Evolutionary conservation across 805 yeast species (phyloP).

Genomic region (Kazachstania kunashirensis): DNA sequence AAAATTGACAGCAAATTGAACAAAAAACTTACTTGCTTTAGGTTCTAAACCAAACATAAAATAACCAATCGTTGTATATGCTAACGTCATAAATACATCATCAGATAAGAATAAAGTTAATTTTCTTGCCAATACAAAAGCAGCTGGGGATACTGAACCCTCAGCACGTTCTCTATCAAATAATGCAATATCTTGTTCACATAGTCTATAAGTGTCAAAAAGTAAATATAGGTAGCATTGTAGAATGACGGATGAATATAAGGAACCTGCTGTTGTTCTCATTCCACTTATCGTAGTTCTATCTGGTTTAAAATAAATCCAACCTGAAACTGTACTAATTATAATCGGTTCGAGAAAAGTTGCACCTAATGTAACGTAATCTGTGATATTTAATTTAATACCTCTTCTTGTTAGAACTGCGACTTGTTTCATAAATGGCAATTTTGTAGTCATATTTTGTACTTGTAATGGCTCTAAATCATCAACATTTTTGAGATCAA

Average conservation of each 20-base stretch:
- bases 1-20: conserved; percentile 51
- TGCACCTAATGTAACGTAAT: conserved; percentile 39
- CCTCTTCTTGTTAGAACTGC: conserved; percentile 38
- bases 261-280: conserved; percentile 44
- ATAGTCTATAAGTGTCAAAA: conserved; percentile 51
- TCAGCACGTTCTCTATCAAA: conserved; percentile 65
- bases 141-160: conserved; percentile 52
- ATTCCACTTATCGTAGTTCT: conserved; percentile 41
- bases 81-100: conserved; percentile 52
- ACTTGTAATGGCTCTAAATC: conserved; percentile 19
- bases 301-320: conserved; percentile 61
- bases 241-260: conserved; percentile 44
- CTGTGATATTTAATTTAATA: conserved; percentile 39
- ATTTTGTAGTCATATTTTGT: conserved; percentile 23
- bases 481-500: conserved; percentile 3
- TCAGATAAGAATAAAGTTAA: conserved; percentile 57
- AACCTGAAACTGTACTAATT: conserved; percentile 57
- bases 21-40: conserved; percentile 43
- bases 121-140: conserved; percentile 58
- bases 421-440: conserved; percentile 37
- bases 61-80: conserved; percentile 54
- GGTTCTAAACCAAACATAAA: conserved; percentile 68
- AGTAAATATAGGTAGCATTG: conserved; percentile 47
- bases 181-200: conserved; percentile 43
- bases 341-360: conserved; percentile 39